A percentile compares a stretch with the other conserved stretches of the same genome.
phyloP scores from a whole-genome alignment of 192 early-diverging fungal species.

The Entophlyctis helioformis region DNA sequence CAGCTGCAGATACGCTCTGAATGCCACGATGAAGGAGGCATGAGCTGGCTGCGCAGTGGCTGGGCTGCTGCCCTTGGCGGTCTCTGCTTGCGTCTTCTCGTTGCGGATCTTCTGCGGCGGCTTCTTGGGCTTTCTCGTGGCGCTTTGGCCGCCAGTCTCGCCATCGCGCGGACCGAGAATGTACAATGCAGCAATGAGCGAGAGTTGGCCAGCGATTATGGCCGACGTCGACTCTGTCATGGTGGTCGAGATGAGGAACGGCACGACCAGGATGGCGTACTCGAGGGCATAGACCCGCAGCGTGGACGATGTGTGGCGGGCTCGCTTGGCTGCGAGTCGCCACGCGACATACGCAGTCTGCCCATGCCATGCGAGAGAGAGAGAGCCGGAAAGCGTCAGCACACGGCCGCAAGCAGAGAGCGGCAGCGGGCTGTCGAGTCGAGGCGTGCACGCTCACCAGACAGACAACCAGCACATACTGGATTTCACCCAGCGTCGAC shows the following conservation, averaged over 20 bases:
- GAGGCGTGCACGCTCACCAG: too few relatives aligned
- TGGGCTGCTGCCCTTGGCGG: constrained; percentile 3
- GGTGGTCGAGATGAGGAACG: constrained; percentile 13
- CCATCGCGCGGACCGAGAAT: too few relatives aligned
- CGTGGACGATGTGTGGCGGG: background rate
- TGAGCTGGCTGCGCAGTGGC: background rate
- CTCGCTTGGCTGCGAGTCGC: too few relatives aligned
- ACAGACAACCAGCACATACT: constrained; percentile 8
- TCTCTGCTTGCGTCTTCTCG: background rate
- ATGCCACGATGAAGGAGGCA: too few relatives aligned
- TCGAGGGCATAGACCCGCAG: constrained; percentile 1
- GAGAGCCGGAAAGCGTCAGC: too few relatives aligned
- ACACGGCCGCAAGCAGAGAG: too few relatives aligned
- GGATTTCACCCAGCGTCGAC: constrained; percentile 18
- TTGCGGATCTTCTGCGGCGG: background rate
- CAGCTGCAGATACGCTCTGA: constrained; percentile 25
- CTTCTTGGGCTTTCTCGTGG: background rate
- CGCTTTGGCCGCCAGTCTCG: background rate
- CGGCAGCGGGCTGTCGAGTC: too few relatives aligned
- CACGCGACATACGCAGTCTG: too few relatives aligned
- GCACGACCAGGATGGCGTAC: constrained; percentile 9
- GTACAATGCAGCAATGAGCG: background rate
- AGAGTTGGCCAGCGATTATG: background rate
- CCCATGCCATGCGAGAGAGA: too few relatives aligned
- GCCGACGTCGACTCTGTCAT: background rate